Evolutionary conservation across 495 filamentous ascomycete species (phyloP).

Genomic region (Aspergillus nanangensis): DNA sequence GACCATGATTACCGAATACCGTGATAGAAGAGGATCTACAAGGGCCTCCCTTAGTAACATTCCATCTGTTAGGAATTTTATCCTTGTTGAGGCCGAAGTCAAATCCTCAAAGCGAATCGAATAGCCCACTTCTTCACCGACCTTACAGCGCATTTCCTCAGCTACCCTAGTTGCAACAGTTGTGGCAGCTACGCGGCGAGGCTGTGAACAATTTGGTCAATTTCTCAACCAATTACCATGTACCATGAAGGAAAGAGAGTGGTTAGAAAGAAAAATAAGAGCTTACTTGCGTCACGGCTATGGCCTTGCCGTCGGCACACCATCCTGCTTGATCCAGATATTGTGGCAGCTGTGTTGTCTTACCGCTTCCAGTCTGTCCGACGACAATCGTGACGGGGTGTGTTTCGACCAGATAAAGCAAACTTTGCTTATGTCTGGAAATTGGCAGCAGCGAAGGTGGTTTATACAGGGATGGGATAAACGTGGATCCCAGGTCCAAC

Average conservation of each 20-base stretch:
- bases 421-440: slow-evolving; percentile 62
- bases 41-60: slow-evolving; percentile 90
- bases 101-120: slow-evolving; percentile 95
- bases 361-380: slow-evolving; percentile 87
- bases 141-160: slow-evolving; percentile 83
- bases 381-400: slow-evolving; percentile 80
- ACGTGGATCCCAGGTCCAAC: slow-evolving; percentile 54
- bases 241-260: not conserved
- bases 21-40: slow-evolving; percentile 84
- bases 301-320: slow-evolving; percentile 74
- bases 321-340: slow-evolving; percentile 87
- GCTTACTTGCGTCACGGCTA: slow-evolving; percentile 86
- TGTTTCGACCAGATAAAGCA: slow-evolving; percentile 75
- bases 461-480: slow-evolving; percentile 75
- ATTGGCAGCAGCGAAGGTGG: slow-evolving; percentile 74
- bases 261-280: slow-evolving; percentile 8
- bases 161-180: slow-evolving; percentile 89
- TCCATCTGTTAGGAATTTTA: slow-evolving; percentile 97
- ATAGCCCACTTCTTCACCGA: slow-evolving; percentile 95
- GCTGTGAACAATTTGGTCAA: slow-evolving; percentile 44
- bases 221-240: not conserved
- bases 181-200: slow-evolving; percentile 86
- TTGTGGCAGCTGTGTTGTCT: slow-evolving; percentile 86
- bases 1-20: slow-evolving; percentile 97
- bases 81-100: slow-evolving; percentile 80